phyloP scores from a whole-genome alignment of 306 rosid genomes.

The Quercus engelmannii region DNA sequence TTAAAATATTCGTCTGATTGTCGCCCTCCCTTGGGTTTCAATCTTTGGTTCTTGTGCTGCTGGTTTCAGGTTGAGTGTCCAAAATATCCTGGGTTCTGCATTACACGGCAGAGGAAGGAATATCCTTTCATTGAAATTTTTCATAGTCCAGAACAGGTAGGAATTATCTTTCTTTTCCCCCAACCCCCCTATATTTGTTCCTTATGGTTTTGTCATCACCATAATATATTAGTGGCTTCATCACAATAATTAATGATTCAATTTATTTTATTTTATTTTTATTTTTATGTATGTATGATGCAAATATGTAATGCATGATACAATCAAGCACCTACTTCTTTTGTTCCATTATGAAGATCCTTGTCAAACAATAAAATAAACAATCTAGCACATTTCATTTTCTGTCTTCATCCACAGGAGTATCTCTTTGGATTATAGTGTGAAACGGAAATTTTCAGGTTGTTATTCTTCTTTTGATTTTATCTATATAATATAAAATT shows the following conservation, averaged over 20 bases:
- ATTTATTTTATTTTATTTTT: background rate
- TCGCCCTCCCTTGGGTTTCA: background rate
- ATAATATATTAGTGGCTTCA: background rate
- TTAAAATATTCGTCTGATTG: background rate
- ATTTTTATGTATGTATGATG: background rate
- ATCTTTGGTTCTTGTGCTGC: constrained; percentile 9
- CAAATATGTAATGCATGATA: background rate
- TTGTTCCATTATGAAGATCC: background rate
- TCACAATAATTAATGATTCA: background rate
- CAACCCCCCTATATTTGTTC: background rate
- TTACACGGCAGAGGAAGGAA: constrained; percentile 80
- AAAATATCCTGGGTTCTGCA: constrained; percentile 92
- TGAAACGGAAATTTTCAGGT: background rate
- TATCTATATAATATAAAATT: too few species aligned
- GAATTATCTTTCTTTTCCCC: constrained; percentile 12
- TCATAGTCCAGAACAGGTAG: constrained; percentile 77
- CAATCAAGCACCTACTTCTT: background rate
- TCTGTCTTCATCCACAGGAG: background rate
- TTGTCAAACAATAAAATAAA: too few species aligned
- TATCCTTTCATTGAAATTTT: constrained; percentile 87
- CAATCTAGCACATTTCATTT: background rate
- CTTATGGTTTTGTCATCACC: background rate
- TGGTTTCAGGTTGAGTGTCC: constrained; percentile 93
- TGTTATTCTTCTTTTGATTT: background rate
- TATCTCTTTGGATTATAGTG: background rate